Percentiles rank a stretch among this genome's conserved stretches.
Evolutionary conservation across 805 yeast species (phyloP).

Genomic region (Diddensiella transvaalensis): DNA sequence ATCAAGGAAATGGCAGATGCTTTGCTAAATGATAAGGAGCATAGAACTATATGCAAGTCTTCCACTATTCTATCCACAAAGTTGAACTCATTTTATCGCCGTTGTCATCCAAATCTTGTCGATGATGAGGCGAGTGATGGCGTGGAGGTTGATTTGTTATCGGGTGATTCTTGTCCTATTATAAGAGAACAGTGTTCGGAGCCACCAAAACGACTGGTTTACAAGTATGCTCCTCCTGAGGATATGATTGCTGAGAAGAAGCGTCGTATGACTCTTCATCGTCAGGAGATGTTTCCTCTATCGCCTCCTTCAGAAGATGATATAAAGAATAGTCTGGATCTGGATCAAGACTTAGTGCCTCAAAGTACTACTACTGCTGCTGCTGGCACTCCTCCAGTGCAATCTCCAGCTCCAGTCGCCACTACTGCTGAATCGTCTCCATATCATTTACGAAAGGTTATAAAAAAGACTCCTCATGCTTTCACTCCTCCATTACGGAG

Average conservation of each 20-base stretch:
- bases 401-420: conserved; percentile 5
- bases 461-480: conserved; percentile 24
- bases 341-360: background rate
- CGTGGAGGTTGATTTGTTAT: conserved; percentile 17
- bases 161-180: conserved; percentile 26
- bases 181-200: conserved; percentile 27
- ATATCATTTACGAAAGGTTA: conserved; percentile 20
- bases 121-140: background rate
- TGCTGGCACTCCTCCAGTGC: conserved; percentile 4
- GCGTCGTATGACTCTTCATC: background rate
- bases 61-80: conserved; percentile 33
- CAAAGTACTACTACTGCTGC: background rate
- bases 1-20: conserved; percentile 29
- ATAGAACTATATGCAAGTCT: conserved; percentile 26
- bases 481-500: conserved; percentile 19
- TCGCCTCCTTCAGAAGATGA: conserved; percentile 13
- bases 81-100: conserved; percentile 31
- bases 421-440: conserved; percentile 8
- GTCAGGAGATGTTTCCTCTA: background rate
- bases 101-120: conserved; percentile 26
- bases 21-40: conserved; percentile 20
- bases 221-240: conserved; percentile 21
- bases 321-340: background rate
- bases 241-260: conserved; percentile 5
- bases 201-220: conserved; percentile 30